Evolutionary conservation across 106 monocot species (phyloP).

Genomic region (Ottelia alismoides): DNA sequence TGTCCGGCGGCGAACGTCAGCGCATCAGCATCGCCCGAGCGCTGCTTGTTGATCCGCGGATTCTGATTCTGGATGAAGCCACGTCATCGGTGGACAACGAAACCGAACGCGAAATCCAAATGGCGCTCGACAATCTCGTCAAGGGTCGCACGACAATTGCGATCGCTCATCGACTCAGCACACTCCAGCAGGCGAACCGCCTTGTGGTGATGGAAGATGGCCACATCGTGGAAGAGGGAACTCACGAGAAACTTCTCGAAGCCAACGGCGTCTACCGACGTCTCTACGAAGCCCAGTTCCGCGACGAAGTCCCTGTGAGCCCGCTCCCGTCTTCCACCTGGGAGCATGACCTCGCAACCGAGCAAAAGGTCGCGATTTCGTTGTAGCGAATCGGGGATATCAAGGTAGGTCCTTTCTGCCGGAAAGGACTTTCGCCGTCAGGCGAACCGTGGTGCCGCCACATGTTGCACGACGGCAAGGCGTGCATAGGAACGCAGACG

Average conservation of each 20-base stretch:
- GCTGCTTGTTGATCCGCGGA: slow-evolving; percentile 8
- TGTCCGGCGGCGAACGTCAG: slow-evolving; percentile 17
- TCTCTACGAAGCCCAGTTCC: too few species aligned
- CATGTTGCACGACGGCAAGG: too few species aligned
- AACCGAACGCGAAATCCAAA: slow-evolving; percentile 13
- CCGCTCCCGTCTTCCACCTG: too few species aligned
- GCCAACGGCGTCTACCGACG: too few species aligned
- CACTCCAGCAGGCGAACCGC: neutral
- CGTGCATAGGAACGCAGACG: too few species aligned
- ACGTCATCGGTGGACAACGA: slow-evolving; percentile 13
- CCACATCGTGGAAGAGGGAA: slow-evolving; percentile 9
- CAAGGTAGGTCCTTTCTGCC: too few species aligned
- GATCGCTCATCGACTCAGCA: slow-evolving; percentile 12
- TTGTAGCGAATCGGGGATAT: too few species aligned
- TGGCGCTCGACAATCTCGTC: slow-evolving; percentile 11
- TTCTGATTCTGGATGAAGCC: slow-evolving; percentile 17
- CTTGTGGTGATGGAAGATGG: slow-evolving; percentile 13
- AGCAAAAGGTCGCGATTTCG: too few species aligned
- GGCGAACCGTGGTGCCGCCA: too few species aligned
- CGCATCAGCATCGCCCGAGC: slow-evolving; percentile 17
- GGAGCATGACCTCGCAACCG: too few species aligned
- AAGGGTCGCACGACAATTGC: slow-evolving; percentile 8
- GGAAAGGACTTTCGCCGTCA: too few species aligned
- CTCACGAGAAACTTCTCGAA: slow-evolving; percentile 2
- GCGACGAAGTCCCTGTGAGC: too few species aligned